Percentiles rank a stretch among this genome's conserved stretches.
Conservation (phyloP, 345 rosid species). For the Citrus medica region DNA sequence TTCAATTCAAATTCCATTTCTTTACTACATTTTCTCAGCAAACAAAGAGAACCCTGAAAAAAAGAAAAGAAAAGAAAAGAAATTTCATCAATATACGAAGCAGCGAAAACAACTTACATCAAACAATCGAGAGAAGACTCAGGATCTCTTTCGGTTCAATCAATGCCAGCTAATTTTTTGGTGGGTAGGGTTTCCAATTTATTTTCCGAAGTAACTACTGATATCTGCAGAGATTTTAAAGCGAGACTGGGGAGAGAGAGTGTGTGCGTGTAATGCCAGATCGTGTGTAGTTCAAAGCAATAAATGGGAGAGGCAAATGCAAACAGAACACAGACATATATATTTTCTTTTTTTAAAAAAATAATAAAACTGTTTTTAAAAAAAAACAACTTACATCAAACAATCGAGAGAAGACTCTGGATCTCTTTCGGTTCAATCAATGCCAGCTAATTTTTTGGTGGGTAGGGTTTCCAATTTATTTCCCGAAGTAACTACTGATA, state of each 20-base stretch:
- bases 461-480: background rate
- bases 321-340: fast-evolving
- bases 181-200: background rate
- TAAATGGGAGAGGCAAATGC: constrained; percentile 28
- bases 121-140: constrained; percentile 1
- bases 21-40: constrained; percentile 9
- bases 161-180: constrained; percentile 17
- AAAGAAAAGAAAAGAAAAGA: background rate
- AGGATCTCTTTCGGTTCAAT: background rate
- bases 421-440: constrained; percentile 8
- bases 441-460: constrained; percentile 9
- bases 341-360: constrained; percentile 12
- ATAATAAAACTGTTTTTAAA: background rate
- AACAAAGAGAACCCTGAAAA: constrained; percentile 5
- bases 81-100: background rate
- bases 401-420: constrained; percentile 1
- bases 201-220: background rate
- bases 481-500: background rate
- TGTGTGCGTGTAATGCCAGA: background rate
- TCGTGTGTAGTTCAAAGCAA: constrained; percentile 37
- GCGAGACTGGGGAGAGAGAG: constrained; percentile 4
- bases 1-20: background rate
- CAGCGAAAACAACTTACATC: constrained; percentile 24
- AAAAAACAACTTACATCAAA: constrained; percentile 26
- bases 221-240: constrained; percentile 5